Evolutionary conservation across 1,284 basidiomycete genomes (phyloP), one percentile per base, ranked within the genome.

Genomic region (Ceratobasidium sp.): DNA sequence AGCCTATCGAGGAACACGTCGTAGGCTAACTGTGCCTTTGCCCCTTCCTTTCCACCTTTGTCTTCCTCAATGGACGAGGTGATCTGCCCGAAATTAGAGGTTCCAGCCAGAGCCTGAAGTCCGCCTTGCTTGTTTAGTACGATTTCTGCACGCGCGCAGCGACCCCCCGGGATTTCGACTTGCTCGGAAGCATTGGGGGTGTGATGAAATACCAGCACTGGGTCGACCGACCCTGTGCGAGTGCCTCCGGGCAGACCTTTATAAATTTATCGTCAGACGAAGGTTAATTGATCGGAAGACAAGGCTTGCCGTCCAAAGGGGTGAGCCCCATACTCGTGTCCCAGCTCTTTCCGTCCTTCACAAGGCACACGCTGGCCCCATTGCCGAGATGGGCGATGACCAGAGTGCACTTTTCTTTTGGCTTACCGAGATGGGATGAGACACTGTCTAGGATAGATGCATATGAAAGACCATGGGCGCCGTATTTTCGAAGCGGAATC

Each of bases 241-340:
- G 93, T 94, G 1, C 91, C 92, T n/a, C 94, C 93, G 1, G 93
- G 91, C 0, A 96, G 81, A 2, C 93, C 82, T 75, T 78, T 75
- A 2, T 1, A 4, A 22, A n/a, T n/a, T 32, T 15, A 50, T 32
- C 49, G 29, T 25, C 42, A 31, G 15, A 8, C 29, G n/a, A 52
- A 12, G 8, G 45, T 31, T 34, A 34, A 27, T 22, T 40, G 42
- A n/a, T 25, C 31, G 29, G 25, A 22, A 17, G 55, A 10, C 1
- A n/a, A 25, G 12, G 57, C 74, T 17, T 57, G 74, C 76, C 91
- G 68, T 85, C 85, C 25, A 91, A 78, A 8, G 90, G 91, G 2
- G 91, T 92, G 43, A 93, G 82, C 1, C 91, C 91, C 91, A 93
- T 93, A 35, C 86, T 87, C 0, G 92, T 94, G 77, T 96, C 92